phyloP scores from a whole-genome alignment of 331 rosid genomes.

The Dryas integrifolia region DNA sequence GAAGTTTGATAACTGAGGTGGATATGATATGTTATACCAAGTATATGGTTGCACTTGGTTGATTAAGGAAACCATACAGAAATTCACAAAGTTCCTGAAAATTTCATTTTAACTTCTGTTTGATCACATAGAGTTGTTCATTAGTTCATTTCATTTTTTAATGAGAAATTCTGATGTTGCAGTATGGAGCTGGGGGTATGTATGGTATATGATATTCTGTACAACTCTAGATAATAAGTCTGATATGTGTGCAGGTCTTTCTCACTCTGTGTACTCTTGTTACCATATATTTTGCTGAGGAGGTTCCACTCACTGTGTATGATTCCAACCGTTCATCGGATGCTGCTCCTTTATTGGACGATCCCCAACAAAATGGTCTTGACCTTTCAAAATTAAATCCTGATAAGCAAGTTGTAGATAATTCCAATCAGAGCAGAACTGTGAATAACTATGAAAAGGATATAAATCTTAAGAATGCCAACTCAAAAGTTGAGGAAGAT shows the following conservation, averaged over 20 bases:
- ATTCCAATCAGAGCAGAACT: slow-evolving; percentile 31
- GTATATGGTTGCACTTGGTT: not conserved
- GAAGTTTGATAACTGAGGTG: not conserved
- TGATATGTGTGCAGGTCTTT: slow-evolving; percentile 61
- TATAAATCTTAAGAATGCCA: slow-evolving; percentile 36
- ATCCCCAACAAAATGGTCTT: slow-evolving; percentile 50
- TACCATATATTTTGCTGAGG: slow-evolving; percentile 86
- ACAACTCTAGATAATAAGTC: slow-evolving; percentile 16
- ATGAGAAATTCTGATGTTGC: not conserved
- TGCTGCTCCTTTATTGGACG: slow-evolving; percentile 82
- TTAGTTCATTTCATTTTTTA: not conserved
- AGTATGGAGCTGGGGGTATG: not conserved
- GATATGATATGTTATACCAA: not conserved
- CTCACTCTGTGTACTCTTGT: slow-evolving; percentile 77
- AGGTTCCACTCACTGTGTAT: slow-evolving; percentile 66
- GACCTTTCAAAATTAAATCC: slow-evolving; percentile 50
- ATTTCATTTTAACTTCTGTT: not conserved
- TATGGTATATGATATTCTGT: slow-evolving; percentile 11
- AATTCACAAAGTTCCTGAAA: not conserved
- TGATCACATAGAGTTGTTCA: not conserved
- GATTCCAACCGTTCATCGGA: slow-evolving; percentile 55
- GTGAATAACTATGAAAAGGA: slow-evolving; percentile 39
- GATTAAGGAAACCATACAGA: not conserved
- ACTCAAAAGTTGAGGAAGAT: slow-evolving; percentile 48
- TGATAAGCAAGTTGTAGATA: slow-evolving; percentile 32